Percentiles rank a stretch among this genome's conserved stretches.
Conservation (phyloP, 306 rosid genomes). For the Prinsepia uniflora region DNA sequence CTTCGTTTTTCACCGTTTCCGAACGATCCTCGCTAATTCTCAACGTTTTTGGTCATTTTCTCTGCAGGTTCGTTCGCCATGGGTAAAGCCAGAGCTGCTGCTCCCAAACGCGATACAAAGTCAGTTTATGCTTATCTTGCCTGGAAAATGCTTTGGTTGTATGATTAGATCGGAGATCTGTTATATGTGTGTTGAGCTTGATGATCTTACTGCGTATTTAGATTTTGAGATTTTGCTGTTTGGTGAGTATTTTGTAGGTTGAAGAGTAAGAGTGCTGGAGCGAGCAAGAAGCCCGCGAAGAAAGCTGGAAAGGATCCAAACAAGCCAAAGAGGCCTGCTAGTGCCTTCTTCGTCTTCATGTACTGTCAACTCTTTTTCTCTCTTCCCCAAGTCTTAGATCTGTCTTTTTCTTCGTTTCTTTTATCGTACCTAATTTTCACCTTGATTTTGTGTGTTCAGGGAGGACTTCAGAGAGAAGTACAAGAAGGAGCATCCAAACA, state of each 20-base stretch:
- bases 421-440: not conserved
- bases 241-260: constrained; percentile 36
- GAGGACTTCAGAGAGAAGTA: constrained; percentile 68
- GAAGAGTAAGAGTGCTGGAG: constrained; percentile 63
- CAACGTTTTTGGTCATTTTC: not conserved
- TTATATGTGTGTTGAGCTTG: not conserved
- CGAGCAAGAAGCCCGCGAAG: constrained; percentile 51
- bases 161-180: constrained; percentile 22
- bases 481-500: constrained; percentile 73
- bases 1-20: not conserved
- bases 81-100: constrained; percentile 66
- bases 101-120: constrained; percentile 46
- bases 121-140: constrained; percentile 19
- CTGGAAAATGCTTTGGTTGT: not conserved
- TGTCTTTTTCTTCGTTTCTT: not conserved
- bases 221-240: not conserved
- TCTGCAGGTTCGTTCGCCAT: constrained; percentile 35
- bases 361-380: constrained; percentile 21
- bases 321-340: constrained; percentile 89
- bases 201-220: not conserved
- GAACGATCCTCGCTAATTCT: constrained; percentile 2
- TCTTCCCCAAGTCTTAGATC: not conserved
- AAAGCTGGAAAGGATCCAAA: constrained; percentile 87
- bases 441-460: constrained; percentile 29
- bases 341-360: constrained; percentile 97